These are phyloP conservation scores for Penicillium palitans DNA, from an alignment of 2,329 filamentous ascomycete genomes.

Conservation along the genomic window DNA sequence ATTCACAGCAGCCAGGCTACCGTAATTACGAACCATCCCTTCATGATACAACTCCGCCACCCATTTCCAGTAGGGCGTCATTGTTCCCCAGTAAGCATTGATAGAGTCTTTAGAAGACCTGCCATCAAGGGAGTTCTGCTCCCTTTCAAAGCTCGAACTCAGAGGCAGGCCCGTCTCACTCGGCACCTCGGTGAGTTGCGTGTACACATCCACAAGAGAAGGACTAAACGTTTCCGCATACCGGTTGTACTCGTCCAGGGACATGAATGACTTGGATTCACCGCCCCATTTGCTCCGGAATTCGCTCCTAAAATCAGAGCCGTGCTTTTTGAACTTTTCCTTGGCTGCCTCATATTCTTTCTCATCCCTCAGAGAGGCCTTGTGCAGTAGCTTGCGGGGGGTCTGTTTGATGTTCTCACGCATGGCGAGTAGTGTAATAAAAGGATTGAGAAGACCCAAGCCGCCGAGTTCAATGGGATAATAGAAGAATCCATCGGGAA, in stretches of 20 bases:
- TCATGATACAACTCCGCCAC: slow-evolving; percentile 42
- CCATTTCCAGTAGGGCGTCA: slow-evolving; percentile 48
- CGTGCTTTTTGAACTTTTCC: slow-evolving; percentile 33
- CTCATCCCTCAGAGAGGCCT: slow-evolving; percentile 48
- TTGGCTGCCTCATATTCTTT: slow-evolving; percentile 54
- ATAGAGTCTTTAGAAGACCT: slow-evolving; percentile 16
- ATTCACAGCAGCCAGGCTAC: slow-evolving; percentile 43
- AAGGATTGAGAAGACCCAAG: slow-evolving; percentile 53
- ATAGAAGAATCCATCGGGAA: slow-evolving; percentile 56
- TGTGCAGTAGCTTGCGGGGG: slow-evolving; percentile 35
- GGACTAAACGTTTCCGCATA: slow-evolving; percentile 38
- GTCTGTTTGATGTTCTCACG: slow-evolving; percentile 43
- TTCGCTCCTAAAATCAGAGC: slow-evolving; percentile 14
- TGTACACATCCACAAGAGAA: slow-evolving; percentile 35
- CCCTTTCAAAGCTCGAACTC: slow-evolving; percentile 30
- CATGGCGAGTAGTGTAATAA: slow-evolving; percentile 52
- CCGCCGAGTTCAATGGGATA: slow-evolving; percentile 55
- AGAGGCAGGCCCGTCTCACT: slow-evolving; percentile 32
- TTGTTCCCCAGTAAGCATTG: slow-evolving; percentile 30
- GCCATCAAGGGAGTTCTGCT: slow-evolving; percentile 19
- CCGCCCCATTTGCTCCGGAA: slow-evolving; percentile 8
- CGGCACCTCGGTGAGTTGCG: slow-evolving; percentile 34
- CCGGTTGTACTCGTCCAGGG: slow-evolving; percentile 42
- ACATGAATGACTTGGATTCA: slow-evolving; percentile 34
- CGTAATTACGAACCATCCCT: slow-evolving; percentile 45